Base-by-base conservation (phyloP, 352 stramenopile species). In the Elongisporangium undulatum region DNA sequence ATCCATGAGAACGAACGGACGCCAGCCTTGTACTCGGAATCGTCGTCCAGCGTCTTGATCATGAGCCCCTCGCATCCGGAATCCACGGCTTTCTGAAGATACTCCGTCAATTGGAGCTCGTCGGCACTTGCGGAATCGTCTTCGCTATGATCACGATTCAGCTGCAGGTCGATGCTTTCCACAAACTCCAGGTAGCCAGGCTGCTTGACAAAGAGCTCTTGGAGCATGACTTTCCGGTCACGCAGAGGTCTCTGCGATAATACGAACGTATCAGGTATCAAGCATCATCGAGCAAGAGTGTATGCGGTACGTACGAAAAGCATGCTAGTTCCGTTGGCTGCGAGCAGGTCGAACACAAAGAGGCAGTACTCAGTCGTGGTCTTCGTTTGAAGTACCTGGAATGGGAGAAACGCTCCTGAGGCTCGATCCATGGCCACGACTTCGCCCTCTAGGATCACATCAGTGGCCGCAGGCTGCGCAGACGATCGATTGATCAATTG, bases 381-480 rank as follows among this genome's bases (percentile, higher is more conserved):
- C 57, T 90, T 92, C 10, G 76, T 85, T 58, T 94, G 85, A 50
- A 94, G 65, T 13, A 90, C 76, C 62, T 94, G 85, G 60, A 94
- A 94, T 24, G 82, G 79, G 24, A 79, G 72, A 55, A 92, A 82
- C 5, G 58, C 61, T 26, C 67, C 50, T 13, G 70, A 87, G 17
- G 59, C 26, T 4, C 78, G 71, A 58, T 92, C 77, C 20, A 92
- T 51, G 1, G 85, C 85, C 39, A 94, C 85, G 19, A 92, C 77
- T 51, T 94, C 85, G 12, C 82, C 85, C 38, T 94, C 85, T 19
- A 92, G 52, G 51, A 92, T 87, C 9, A 90, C 24, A 13, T 84
- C 75, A 17, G 58, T 53, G 9, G 73, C 61, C 21, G 20, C 34
- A 16, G 85, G 26, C 51, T 77, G 62, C 29, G 9, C 1, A 41